phyloP scores from a whole-genome alignment of 768 basidiomycete species.

The Boletus coccyginus region DNA sequence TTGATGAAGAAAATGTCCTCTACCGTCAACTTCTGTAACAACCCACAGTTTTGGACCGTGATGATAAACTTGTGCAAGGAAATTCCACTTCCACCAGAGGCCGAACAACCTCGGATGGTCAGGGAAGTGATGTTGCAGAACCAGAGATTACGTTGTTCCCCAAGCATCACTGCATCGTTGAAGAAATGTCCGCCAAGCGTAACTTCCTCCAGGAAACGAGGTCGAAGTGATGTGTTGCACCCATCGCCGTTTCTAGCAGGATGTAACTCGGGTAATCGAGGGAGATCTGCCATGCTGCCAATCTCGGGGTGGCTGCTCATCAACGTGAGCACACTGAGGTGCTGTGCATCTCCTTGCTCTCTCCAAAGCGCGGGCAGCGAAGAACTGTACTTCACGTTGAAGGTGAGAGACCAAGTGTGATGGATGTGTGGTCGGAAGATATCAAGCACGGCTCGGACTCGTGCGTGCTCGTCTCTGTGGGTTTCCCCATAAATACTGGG shows the following conservation, averaged over 20 bases:
- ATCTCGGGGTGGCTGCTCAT: background rate
- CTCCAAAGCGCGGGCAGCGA: constrained; percentile 6
- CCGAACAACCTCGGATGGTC: background rate
- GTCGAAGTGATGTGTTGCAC: too few species aligned
- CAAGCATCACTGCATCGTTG: background rate
- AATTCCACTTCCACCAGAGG: background rate
- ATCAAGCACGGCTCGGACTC: background rate
- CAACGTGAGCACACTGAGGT: background rate
- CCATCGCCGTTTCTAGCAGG: background rate
- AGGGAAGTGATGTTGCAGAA: constrained; percentile 2
- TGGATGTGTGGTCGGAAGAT: background rate
- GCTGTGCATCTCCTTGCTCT: background rate
- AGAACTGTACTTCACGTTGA: background rate
- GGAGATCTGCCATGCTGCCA: background rate
- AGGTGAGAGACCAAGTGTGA: constrained; percentile 2
- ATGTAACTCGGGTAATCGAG: background rate
- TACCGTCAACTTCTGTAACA: background rate
- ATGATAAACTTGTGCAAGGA: constrained; percentile 4
- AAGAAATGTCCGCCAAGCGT: background rate
- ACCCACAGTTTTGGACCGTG: background rate
- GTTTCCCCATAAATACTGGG: background rate
- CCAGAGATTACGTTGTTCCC: background rate
- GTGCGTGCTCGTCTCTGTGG: background rate
- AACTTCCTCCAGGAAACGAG: background rate
- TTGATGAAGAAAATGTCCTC: constrained; percentile 6